Evolutionary conservation across 2,329 filamentous ascomycete genomes (phyloP).

Genomic region (Aspergillus fumigatus): DNA sequence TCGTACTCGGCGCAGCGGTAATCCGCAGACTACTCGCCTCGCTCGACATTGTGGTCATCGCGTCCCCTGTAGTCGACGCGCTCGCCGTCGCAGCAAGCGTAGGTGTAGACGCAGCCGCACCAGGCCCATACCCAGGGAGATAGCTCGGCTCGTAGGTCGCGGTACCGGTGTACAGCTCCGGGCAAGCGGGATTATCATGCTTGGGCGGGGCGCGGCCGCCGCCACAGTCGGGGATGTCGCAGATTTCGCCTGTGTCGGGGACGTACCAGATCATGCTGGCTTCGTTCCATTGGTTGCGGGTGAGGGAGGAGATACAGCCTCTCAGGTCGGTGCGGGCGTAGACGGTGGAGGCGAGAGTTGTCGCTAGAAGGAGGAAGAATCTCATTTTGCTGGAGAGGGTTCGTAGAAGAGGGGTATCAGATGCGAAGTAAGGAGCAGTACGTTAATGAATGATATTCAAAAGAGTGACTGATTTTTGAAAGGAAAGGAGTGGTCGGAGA

Average conservation of each 20-base stretch:
- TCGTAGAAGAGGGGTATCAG: neutral
- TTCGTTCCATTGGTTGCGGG: conserved; percentile 22
- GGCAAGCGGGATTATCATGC: conserved; percentile 59
- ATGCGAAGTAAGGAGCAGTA: neutral
- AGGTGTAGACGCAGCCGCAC: conserved; percentile 11
- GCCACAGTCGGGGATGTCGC: conserved; percentile 61
- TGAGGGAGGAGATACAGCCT: conserved; percentile 23
- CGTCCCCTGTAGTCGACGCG: neutral
- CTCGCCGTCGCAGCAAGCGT: neutral
- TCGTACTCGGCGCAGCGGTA: neutral
- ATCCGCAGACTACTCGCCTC: neutral
- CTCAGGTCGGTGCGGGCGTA: conserved; percentile 21
- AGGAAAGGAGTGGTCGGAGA: no score
- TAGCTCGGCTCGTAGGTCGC: conserved; percentile 20
- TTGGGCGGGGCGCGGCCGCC: conserved; percentile 62
- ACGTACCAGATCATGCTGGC: conserved; percentile 50
- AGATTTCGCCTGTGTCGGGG: conserved; percentile 61
- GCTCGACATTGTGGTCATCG: neutral
- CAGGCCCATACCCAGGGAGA: conserved; percentile 19
- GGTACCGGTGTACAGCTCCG: conserved; percentile 20
- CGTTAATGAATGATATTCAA: neutral
- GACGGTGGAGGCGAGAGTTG: conserved; percentile 12
- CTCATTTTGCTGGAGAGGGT: conserved; percentile 16
- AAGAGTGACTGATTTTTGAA: neutral
- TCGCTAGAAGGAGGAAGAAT: conserved; percentile 13